A percentile compares a stretch with the other conserved stretches of the same genome.
Evolutionary conservation across 345 rosid species (phyloP).

Genomic region (Turnera subulata): DNA sequence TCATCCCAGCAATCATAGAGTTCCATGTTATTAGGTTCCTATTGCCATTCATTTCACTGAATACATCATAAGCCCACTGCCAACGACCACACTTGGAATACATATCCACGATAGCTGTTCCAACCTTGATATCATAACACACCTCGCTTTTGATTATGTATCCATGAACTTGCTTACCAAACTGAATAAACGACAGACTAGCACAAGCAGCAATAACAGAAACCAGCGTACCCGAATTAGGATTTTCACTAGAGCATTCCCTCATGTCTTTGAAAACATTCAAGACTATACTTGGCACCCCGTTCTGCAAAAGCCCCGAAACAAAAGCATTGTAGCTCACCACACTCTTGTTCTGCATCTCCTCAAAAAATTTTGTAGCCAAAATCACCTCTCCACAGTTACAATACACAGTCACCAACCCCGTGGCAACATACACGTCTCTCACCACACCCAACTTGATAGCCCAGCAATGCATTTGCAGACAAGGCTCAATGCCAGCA

Average conservation of each 20-base stretch:
- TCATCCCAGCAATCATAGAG: slow-evolving; percentile 53
- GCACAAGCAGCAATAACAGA: slow-evolving; percentile 54
- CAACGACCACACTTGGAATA: slow-evolving; percentile 53
- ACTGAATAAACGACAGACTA: slow-evolving; percentile 35
- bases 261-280: slow-evolving; percentile 52
- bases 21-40: slow-evolving; percentile 63
- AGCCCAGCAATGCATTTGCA: slow-evolving; percentile 56
- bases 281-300: slow-evolving; percentile 32
- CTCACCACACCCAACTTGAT: slow-evolving; percentile 44
- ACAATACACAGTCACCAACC: slow-evolving; percentile 50
- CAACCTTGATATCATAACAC: slow-evolving; percentile 39
- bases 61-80: slow-evolving; percentile 40
- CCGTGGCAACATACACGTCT: slow-evolving; percentile 56
- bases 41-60: slow-evolving; percentile 35
- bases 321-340: slow-evolving; percentile 59
- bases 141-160: slow-evolving; percentile 26
- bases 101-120: slow-evolving; percentile 59
- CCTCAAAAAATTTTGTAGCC: slow-evolving; percentile 46
- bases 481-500: slow-evolving; percentile 25
- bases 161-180: slow-evolving; percentile 57
- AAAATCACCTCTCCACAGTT: slow-evolving; percentile 33
- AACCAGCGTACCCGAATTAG: slow-evolving; percentile 43
- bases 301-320: slow-evolving; percentile 49
- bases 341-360: slow-evolving; percentile 37
- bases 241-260: slow-evolving; percentile 31